A percentile compares a stretch with the other conserved stretches of the same genome.
phyloP scores from a whole-genome alignment of 345 rosid species.

The Dimocarpus longan region DNA sequence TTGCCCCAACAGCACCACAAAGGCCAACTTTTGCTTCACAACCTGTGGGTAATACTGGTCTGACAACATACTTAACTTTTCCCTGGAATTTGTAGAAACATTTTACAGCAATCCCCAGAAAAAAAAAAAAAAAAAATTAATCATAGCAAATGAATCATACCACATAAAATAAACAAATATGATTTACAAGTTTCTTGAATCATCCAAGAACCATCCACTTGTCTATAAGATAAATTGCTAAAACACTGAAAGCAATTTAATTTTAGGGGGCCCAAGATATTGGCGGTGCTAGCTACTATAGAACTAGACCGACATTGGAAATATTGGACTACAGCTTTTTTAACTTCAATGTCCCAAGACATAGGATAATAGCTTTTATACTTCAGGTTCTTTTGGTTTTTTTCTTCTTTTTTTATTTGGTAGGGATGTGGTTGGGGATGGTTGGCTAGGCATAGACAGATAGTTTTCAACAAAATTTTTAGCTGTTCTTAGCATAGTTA shows the following conservation, averaged over 20 bases:
- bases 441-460: too few relatives aligned
- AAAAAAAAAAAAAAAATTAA: not conserved
- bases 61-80: constrained; percentile 77
- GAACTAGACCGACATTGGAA: too few relatives aligned
- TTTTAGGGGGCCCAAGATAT: not conserved
- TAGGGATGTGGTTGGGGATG: too few relatives aligned
- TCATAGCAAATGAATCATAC: not conserved
- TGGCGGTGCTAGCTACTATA: not conserved
- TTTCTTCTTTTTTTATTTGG: too few relatives aligned
- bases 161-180: not conserved
- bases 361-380: too few relatives aligned
- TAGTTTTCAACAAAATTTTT: too few relatives aligned
- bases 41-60: constrained; percentile 88
- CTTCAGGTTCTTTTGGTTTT: too few relatives aligned
- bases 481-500: not conserved
- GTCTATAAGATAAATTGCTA: not conserved
- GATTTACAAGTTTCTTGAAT: constrained; percentile 1
- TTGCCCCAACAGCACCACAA: constrained; percentile 89
- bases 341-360: not conserved
- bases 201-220: not conserved
- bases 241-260: not conserved
- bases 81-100: constrained; percentile 57
- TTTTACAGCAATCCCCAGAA: constrained; percentile 19
- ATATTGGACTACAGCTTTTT: not conserved
- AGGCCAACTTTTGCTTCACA: constrained; percentile 70